Base-by-base conservation (phyloP, 345 rosid species). In the Bruguiera gymnorhiza region DNA sequence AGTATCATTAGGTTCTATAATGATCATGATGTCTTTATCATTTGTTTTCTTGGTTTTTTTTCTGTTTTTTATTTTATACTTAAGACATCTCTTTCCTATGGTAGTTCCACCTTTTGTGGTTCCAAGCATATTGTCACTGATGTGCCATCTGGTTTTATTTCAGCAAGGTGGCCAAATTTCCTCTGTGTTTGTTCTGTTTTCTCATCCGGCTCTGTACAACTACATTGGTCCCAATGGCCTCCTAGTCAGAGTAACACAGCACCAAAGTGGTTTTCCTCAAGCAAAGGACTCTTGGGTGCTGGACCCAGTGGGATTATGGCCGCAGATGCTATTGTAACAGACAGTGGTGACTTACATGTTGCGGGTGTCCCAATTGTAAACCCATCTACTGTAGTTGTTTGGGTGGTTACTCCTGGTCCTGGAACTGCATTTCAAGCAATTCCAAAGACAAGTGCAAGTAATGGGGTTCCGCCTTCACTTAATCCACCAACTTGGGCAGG, bases 231-330 rank as follows among this genome's bases (percentile, higher is more conserved):
- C 43, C 97, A 91, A 62, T 86, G 98, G 97, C 96, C 97, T 71
- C 85, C 93, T 60, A 82, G 82, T 87, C 98, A 84, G 78, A 86
- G 79, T 81, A 77, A 82, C 79, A 71, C 86, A 63, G 72, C 83
- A 8, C 86, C 85, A 21, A 89, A 83, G 80, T 95, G 99, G 99
- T 95, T 95, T 85, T 81, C 77, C 85, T 89, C 99, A n/a, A 88
- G 89, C 85, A 95, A 89, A 84, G 99, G 96, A 70, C 92, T 95
- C 63, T 80, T 95, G 87, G 99, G 99, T 77, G 97, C 99, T 58
- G 99, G 99, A 39, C 99, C 99, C 72, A 92, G 99, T 79, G 98
- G 99, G 51, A 95, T 95, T 75, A 92, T 95, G 99, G 98, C 99
- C 78, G 99, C 98, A 68, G 99, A 95, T 90, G 98, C 96, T 58